Percentiles rank a stretch among this genome's conserved stretches.
Evolutionary conservation across 2,329 filamentous ascomycete species (phyloP).

Genomic region (Cytospora piceae): DNA sequence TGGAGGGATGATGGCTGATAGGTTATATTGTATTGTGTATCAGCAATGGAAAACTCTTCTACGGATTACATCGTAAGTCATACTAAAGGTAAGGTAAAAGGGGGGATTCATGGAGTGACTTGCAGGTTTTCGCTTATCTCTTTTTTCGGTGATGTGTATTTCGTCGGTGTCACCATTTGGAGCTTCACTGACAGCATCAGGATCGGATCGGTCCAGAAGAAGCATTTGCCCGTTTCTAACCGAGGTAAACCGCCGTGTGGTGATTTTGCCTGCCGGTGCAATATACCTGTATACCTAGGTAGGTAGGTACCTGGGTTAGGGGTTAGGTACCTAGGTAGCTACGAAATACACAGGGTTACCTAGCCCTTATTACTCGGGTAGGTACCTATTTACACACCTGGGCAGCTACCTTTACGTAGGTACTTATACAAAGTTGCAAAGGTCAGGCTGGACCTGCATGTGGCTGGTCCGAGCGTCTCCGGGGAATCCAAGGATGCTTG

Average conservation of each 20-base stretch:
- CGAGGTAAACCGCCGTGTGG: neutral
- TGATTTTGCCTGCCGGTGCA: no score
- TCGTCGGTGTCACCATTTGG: constrained; percentile 1
- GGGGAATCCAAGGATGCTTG: neutral
- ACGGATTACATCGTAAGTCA: neutral
- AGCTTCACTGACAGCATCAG: constrained; percentile 1
- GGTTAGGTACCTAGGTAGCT: no score
- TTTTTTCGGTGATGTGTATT: neutral
- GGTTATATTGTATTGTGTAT: neutral
- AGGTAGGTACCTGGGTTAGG: no score
- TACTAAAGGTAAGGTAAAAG: neutral
- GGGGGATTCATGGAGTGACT: neutral
- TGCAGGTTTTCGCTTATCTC: neutral
- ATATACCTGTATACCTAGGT: neutral
- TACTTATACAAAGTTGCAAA: no score
- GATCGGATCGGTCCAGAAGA: neutral
- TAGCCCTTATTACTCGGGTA: no score
- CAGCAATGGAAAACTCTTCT: neutral
- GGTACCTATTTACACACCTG: no score
- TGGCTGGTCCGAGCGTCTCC: neutral
- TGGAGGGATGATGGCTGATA: neutral
- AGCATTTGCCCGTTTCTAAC: neutral
- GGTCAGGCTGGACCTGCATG: neutral
- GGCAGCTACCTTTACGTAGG: no score
- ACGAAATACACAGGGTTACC: no score